Evolutionary conservation across 345 rosid genomes (phyloP).

Genomic region (Streptanthus diversifolius): DNA sequence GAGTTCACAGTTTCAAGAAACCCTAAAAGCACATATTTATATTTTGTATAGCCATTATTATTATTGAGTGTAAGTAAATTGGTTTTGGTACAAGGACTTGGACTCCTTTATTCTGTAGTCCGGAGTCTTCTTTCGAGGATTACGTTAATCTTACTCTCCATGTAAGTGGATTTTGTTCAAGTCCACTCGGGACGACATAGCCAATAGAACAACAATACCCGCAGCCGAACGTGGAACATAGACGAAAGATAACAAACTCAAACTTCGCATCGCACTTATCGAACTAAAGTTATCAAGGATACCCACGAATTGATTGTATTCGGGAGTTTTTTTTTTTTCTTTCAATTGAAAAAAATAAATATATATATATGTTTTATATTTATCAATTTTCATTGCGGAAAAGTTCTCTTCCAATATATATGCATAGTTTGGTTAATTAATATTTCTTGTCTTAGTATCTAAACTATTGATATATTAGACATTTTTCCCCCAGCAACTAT

Average conservation of each 20-base stretch:
- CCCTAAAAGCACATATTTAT: conserved; percentile 18
- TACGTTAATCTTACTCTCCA: too few relatives aligned
- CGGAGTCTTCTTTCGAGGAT: too few relatives aligned
- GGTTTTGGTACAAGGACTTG: conserved; percentile 19
- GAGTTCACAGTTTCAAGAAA: conserved; percentile 29
- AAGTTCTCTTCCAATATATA: too few relatives aligned
- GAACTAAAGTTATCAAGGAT: too few relatives aligned
- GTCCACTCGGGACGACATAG: too few relatives aligned
- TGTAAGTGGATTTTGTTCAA: too few relatives aligned
- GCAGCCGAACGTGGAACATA: too few relatives aligned
- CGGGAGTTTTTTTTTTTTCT: not conserved
- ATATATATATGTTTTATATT: not conserved
- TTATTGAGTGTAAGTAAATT: conserved; percentile 34
- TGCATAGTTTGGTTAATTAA: not conserved
- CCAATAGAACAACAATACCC: too few relatives aligned
- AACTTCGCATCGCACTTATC: too few relatives aligned
- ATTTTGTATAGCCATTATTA: conserved; percentile 33
- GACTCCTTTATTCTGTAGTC: not conserved
- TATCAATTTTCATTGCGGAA: not conserved
- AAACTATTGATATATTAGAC: not conserved
- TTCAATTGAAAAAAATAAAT: conserved; percentile 1
- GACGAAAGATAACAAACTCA: too few relatives aligned
- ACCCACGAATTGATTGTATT: not conserved
- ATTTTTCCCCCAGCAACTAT: not conserved
- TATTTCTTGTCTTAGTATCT: not conserved